Conservation (phyloP, 1,284 basidiomycete species). For the Ganoderma resinaceum region DNA sequence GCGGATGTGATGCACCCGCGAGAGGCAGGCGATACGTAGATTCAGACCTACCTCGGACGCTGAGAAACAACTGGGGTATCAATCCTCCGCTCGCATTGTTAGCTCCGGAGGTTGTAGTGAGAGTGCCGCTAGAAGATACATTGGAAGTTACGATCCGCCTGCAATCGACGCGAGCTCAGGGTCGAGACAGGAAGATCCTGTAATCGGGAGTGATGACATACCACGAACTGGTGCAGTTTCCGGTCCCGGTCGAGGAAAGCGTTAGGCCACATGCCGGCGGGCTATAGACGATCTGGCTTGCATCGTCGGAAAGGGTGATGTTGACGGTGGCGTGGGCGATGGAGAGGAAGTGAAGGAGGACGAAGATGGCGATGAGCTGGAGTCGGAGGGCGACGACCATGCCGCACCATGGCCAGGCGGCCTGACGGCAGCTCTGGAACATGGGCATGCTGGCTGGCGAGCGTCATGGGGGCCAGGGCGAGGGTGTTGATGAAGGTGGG, state of each 20-base stretch:
- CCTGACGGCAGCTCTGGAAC: slow-evolving; percentile 15
- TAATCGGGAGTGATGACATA: slow-evolving; percentile 23
- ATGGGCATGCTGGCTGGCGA: slow-evolving; percentile 30
- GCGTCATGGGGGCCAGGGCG: slow-evolving; percentile 28
- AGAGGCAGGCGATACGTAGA: slow-evolving; percentile 3
- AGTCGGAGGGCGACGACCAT: slow-evolving; percentile 10
- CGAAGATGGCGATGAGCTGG: not conserved
- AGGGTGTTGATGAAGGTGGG: slow-evolving; percentile 22
- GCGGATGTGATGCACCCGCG: not conserved
- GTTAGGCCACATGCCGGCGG: slow-evolving; percentile 38
- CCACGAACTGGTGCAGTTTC: slow-evolving; percentile 38
- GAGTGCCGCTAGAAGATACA: slow-evolving; percentile 34
- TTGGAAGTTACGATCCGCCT: slow-evolving; percentile 37
- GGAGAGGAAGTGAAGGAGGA: slow-evolving; percentile 13
- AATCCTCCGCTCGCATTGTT: slow-evolving; percentile 31
- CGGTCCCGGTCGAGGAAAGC: slow-evolving; percentile 20
- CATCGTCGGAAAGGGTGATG: slow-evolving; percentile 37
- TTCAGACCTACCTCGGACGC: slow-evolving; percentile 39
- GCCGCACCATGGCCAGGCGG: slow-evolving; percentile 11
- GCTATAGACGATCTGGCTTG: slow-evolving; percentile 38
- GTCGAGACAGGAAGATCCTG: not conserved
- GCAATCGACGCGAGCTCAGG: slow-evolving; percentile 1
- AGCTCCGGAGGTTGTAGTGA: slow-evolving; percentile 40
- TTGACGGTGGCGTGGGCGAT: slow-evolving; percentile 23
- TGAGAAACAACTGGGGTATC: slow-evolving; percentile 41